These are phyloP conservation scores for Hirschioporus abietinus DNA, from an alignment of 768 basidiomycete species.

Conservation along the genomic window DNA sequence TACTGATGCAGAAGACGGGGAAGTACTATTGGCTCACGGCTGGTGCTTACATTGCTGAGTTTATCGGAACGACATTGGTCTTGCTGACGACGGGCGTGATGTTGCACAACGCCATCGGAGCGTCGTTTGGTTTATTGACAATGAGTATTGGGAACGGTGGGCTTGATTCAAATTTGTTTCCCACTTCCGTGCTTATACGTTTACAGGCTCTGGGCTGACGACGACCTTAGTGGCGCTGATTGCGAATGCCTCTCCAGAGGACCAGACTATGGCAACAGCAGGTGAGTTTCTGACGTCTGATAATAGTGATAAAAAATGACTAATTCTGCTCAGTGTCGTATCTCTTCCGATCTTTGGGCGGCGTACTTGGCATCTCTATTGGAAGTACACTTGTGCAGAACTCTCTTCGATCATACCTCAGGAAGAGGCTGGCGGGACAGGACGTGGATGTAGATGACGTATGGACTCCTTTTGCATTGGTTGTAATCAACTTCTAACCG, in stretches of 20 bases:
- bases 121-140: slow-evolving; percentile 30
- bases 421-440: slow-evolving; percentile 33
- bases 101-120: slow-evolving; percentile 29
- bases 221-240: slow-evolving; percentile 57
- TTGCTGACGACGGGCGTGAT: slow-evolving; percentile 36
- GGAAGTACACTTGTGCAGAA: slow-evolving; percentile 52
- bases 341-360: slow-evolving; percentile 60
- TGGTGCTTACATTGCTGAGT: slow-evolving; percentile 31
- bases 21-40: slow-evolving; percentile 51
- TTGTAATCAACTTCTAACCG: no score
- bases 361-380: slow-evolving; percentile 50
- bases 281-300: slow-evolving; percentile 26
- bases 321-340: slow-evolving; percentile 42
- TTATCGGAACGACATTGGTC: slow-evolving; percentile 33
- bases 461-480: no score
- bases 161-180: not conserved
- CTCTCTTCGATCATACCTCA: slow-evolving; percentile 40
- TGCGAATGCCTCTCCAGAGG: slow-evolving; percentile 53
- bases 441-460: slow-evolving; percentile 50
- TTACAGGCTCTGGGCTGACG: slow-evolving; percentile 44
- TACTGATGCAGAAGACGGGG: slow-evolving; percentile 54
- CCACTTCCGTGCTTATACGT: not conserved
- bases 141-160: slow-evolving; percentile 35
- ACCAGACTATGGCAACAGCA: slow-evolving; percentile 63
- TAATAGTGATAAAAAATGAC: no score